These are phyloP conservation scores for Sporothrix inflata DNA, from an alignment of 2,329 filamentous ascomycete genomes.

Conservation along the genomic window DNA sequence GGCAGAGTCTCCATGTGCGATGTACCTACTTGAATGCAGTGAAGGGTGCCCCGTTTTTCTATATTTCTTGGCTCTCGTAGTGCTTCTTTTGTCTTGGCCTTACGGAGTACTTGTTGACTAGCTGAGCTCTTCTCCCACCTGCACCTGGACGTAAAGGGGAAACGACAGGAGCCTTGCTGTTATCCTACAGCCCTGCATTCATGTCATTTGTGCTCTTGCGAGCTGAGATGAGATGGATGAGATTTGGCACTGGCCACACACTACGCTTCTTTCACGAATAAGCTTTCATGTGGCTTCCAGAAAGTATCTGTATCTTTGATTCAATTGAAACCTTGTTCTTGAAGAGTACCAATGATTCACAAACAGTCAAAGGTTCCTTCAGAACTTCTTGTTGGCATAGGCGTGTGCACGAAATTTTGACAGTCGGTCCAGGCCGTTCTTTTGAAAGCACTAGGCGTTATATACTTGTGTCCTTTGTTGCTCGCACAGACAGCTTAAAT, in stretches of 20 bases:
- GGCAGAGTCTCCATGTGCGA: background rate
- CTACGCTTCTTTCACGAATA: background rate
- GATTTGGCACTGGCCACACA: background rate
- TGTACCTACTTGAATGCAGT: no score
- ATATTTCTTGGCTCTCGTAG: background rate
- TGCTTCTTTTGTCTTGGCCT: slow-evolving; percentile 9
- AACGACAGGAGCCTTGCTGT: background rate
- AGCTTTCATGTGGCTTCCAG: background rate
- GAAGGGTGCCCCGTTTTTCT: background rate
- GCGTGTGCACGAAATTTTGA: background rate
- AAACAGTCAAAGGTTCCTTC: background rate
- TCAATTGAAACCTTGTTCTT: background rate
- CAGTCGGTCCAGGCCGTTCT: no score
- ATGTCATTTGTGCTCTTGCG: background rate
- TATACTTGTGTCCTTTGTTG: no score
- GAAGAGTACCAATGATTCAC: background rate
- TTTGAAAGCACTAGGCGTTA: no score
- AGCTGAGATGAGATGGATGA: no score
- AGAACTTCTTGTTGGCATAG: background rate
- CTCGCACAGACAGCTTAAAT: no score
- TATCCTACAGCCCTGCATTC: background rate
- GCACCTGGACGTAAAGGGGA: background rate
- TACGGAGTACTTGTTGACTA: no score
- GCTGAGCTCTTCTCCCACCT: no score
- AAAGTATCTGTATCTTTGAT: background rate